Evolutionary conservation across 192 early-diverging fungal genomes (phyloP), one percentile per base, ranked within the genome.

Genomic region (Gonapodya sp.): DNA sequence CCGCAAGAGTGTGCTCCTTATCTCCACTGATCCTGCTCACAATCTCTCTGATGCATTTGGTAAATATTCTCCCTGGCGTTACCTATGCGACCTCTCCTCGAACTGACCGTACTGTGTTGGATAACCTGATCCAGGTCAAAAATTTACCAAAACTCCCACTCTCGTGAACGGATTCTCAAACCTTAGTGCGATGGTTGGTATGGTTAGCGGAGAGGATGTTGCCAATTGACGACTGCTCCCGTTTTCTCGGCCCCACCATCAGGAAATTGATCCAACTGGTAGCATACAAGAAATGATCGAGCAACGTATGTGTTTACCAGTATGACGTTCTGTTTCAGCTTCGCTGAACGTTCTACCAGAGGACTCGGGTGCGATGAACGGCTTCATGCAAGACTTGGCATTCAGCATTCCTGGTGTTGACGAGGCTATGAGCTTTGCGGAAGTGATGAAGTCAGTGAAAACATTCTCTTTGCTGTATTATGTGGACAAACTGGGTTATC

Each of bases 381-480:
- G 92, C 35, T 94, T 95, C 86, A 93, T 99, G 89, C 94, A 97
- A 87, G 98, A 99, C 87, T 91, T 99, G 82, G 96, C 96, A 2
- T 99, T 97, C 86, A 96, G 96, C 35, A 99, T 99, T 86, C 98
- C 98, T 35, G 98, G 98, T 85, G 96, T 99, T 18, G 98, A 99
- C 86, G 98, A 99, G 86, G 98, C 98, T 31, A 99, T 99, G 97
- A 95, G 96, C 73, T 99, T 99, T 88, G 97, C 97, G n/a, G 98
- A 99, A 84, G 98, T 99, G 18, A 99, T 99, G 98, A 99, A 99
- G 92, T 94, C 88, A 36, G 87, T 84, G 33, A 31, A 31, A 24
- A 32, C 18, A 83, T 72, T 31, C 1, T 31, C 31, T 1, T 32
- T 31, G 31, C 32, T 79, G 32, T 35, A 79, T 0, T 78, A n/a